A percentile compares a stretch with the other conserved stretches of the same genome.
Conservation (phyloP, 371 early-diverging fungal genomes). For the Paraphysoderma sedebokerense region DNA sequence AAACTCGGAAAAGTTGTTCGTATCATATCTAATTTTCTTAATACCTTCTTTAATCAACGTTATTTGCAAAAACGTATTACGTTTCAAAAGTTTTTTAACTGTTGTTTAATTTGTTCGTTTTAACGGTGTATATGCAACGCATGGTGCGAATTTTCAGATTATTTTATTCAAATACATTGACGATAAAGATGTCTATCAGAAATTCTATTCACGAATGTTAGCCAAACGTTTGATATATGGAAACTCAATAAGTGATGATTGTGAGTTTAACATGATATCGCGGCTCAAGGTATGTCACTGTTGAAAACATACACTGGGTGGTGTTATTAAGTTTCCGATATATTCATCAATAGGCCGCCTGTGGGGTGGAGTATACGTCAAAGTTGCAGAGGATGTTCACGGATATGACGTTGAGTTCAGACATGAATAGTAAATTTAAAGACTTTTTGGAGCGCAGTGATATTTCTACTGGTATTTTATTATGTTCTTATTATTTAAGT, state of each 20-base stretch:
- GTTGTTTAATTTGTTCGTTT: background rate
- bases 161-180: constrained; percentile 78
- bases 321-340: constrained; percentile 1
- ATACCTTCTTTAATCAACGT: no score
- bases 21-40: no score
- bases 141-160: no score
- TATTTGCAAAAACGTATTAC: background rate
- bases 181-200: constrained; percentile 88
- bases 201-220: constrained; percentile 73
- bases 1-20: constrained; percentile 15
- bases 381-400: constrained; percentile 81
- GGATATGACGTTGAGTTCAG: constrained; percentile 61
- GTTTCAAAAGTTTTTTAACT: background rate
- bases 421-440: constrained; percentile 45
- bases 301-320: background rate
- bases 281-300: constrained; percentile 32
- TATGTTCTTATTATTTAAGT: background rate
- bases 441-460: constrained; percentile 23
- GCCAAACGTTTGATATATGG: constrained; percentile 73
- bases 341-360: constrained; percentile 30
- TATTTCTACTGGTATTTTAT: background rate
- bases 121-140: no score
- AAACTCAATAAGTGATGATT: constrained; percentile 60
- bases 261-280: constrained; percentile 69
- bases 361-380: constrained; percentile 76